Base-by-base conservation (phyloP, 805 yeast genomes). In the Ogataea trehalophila region DNA sequence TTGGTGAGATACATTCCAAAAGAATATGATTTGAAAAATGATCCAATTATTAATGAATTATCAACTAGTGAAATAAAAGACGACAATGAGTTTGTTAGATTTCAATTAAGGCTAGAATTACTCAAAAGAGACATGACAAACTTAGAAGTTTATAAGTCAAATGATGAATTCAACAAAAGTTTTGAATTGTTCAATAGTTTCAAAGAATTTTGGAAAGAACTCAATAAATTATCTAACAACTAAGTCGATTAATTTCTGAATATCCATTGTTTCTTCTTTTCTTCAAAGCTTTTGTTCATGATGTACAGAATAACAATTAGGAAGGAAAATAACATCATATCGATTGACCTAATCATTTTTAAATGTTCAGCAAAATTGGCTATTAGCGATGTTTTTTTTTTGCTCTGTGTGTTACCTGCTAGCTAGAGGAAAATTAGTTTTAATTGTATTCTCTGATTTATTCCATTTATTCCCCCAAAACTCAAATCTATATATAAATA, bases 121-220 rank as follows among this genome's bases (percentile, higher is more conserved):
- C 9, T 54, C 33, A 54, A 51, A 31, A 43, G 57, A 23, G 55
- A 48, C n/a, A 20, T 54, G 23, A 42, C 41, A 16, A 22, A 39
- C 4, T 22, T 48, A 33, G 49, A 33, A 4, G 38, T 34, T 20
- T 39, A 29, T 35, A 31, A 42, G 22, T 26, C 31, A 26, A 26
- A 26, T 11, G 31, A 26, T 26, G 31, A 26, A 16, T 33, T 22
- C 36, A 20, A 18, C 29, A n/a, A 18, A 15, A 29, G 38, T 7
- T 41, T 49, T 18, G 44, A 49, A 29, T 18, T 54, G 40, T 51
- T 54, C 39, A 47, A 46, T 39, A 11, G 47, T 11, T 54, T 54
- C 48, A 54, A 54, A 38, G 49, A 43, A 11, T 41, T 54, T 33
- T 54, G 55, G 57, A 51, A 51, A 41, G 45, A 45, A 31, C 36